Conservation (phyloP, 768 basidiomycete genomes). For the Xerocomellus intermedius region DNA sequence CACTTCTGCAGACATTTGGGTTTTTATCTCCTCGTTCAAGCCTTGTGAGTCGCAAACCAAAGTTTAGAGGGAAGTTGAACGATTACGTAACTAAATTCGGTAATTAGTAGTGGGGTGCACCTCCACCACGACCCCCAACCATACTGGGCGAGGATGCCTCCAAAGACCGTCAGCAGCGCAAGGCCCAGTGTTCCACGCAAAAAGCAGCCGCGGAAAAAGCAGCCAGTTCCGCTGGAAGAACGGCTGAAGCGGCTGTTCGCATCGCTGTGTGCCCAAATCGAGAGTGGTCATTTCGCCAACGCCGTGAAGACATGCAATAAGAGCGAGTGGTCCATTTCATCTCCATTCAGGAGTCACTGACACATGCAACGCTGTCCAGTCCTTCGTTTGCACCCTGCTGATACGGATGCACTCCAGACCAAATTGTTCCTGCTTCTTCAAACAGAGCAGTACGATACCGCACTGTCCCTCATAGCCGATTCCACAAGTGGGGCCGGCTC, state of each 20-base stretch:
- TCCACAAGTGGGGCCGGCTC: constrained; percentile 7
- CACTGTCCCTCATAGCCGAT: constrained; percentile 56
- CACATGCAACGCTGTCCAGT: constrained; percentile 45
- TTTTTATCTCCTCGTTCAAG: constrained; percentile 17
- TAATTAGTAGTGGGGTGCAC: constrained; percentile 20
- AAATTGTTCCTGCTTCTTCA: constrained; percentile 88
- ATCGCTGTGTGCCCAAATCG: constrained; percentile 83
- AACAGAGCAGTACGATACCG: constrained; percentile 75
- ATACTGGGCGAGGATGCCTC: constrained; percentile 18
- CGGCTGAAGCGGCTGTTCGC: constrained; percentile 62
- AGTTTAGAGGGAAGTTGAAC: not conserved
- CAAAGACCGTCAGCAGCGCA: constrained; percentile 9
- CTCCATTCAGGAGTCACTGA: constrained; percentile 21
- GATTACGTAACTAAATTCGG: constrained; percentile 24
- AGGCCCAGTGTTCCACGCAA: constrained; percentile 8
- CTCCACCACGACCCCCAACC: constrained; percentile 1
- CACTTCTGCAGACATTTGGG: constrained; percentile 54
- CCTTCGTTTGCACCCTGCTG: constrained; percentile 61
- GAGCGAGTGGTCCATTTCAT: constrained; percentile 50
- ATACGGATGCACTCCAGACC: constrained; percentile 74
- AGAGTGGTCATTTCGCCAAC: constrained; percentile 82
- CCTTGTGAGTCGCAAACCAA: not conserved
- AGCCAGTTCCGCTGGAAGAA: constrained; percentile 22
- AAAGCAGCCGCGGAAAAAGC: constrained; percentile 18
- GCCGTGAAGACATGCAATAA: constrained; percentile 92